These are phyloP conservation scores for Penicillium sp. DNA, from an alignment of 2,329 filamentous ascomycete species.

Conservation along the genomic window DNA sequence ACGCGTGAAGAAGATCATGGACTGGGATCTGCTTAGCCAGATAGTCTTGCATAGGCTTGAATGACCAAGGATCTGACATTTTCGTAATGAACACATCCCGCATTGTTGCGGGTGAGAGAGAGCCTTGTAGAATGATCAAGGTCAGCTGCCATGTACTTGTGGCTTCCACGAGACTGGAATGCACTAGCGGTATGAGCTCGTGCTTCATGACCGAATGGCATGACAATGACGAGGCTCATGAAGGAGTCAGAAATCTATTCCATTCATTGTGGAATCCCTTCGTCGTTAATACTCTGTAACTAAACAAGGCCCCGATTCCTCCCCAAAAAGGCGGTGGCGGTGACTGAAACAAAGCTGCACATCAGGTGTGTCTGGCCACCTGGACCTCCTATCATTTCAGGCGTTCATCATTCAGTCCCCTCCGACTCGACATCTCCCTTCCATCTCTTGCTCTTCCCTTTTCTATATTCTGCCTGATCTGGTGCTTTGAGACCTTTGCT, in stretches of 20 bases:
- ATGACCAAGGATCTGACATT: too few species aligned
- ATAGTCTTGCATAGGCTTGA: too few species aligned
- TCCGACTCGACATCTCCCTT: constrained; percentile 12
- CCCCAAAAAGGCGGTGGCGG: constrained; percentile 9
- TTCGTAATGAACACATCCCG: too few species aligned
- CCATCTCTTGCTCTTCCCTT: constrained; percentile 14
- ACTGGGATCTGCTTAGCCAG: too few species aligned
- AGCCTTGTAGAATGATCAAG: too few species aligned
- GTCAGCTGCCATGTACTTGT: constrained; percentile 10
- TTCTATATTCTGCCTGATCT: constrained; percentile 14
- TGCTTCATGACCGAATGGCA: too few species aligned
- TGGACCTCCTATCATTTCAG: constrained; percentile 30
- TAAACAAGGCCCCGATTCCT: too few species aligned
- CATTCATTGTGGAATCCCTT: too few species aligned
- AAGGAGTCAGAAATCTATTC: too few species aligned
- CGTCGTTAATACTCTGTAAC: too few species aligned
- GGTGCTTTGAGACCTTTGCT: constrained; percentile 5
- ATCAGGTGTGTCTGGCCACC: constrained; percentile 24
- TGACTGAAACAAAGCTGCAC: constrained; percentile 23
- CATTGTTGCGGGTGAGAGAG: background rate
- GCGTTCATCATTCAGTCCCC: constrained; percentile 25
- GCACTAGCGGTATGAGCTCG: too few species aligned
- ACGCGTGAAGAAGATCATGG: constrained; percentile 43
- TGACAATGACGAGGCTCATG: too few species aligned
- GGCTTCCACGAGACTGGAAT: constrained; percentile 8